Evolutionary conservation across 192 early-diverging fungal species (phyloP).

Genomic region (Backusella circina): DNA sequence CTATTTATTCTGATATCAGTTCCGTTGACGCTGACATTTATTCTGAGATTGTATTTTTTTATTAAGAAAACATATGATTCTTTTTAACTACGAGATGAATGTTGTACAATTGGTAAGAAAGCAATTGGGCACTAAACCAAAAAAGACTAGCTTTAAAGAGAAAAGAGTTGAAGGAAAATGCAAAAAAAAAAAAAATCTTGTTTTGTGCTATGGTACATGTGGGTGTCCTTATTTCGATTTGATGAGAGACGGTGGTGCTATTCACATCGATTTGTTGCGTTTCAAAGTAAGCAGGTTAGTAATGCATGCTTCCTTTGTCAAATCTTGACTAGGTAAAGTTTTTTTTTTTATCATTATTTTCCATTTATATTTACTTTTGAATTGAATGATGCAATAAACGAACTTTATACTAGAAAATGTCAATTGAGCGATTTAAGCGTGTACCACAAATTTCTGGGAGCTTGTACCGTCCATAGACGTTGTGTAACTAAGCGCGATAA

Average conservation of each 20-base stretch:
- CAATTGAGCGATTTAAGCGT: background rate
- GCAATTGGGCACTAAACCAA: background rate
- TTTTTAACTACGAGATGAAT: background rate
- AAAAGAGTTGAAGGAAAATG: background rate
- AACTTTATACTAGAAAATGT: background rate
- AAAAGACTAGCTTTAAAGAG: background rate
- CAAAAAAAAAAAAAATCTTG: background rate
- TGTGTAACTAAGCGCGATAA: background rate
- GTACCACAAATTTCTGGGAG: background rate
- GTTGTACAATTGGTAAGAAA: background rate
- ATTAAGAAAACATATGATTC: background rate
- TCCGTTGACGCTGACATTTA: background rate
- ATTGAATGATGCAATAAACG: background rate
- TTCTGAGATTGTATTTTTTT: background rate
- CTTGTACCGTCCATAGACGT: background rate
- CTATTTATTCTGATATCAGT: background rate
- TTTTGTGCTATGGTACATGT: background rate
- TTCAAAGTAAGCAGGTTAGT: background rate
- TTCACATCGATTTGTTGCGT: background rate
- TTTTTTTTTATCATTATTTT: background rate
- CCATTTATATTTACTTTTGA: background rate
- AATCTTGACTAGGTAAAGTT: background rate
- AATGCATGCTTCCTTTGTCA: background rate
- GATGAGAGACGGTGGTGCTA: background rate
- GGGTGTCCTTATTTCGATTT: background rate